phyloP scores from a whole-genome alignment of 1,139 yeast species.

The Debaryomyces subglobosus region DNA sequence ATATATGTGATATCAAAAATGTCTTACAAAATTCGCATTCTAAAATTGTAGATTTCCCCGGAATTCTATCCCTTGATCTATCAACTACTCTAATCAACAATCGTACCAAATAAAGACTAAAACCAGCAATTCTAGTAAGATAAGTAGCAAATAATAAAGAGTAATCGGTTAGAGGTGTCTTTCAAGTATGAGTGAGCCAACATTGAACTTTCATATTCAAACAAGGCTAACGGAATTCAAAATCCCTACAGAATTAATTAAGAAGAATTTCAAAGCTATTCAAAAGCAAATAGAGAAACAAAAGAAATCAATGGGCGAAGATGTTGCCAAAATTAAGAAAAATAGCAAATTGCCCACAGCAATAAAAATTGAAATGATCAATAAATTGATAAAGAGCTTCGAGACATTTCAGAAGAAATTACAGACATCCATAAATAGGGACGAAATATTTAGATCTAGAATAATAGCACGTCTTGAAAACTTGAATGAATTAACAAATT shows the following conservation, averaged over 20 bases:
- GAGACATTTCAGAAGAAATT: constrained; percentile 53
- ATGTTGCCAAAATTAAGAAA: constrained; percentile 37
- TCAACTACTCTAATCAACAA: background rate
- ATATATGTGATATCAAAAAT: background rate
- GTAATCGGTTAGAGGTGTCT: background rate
- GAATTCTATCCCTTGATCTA: background rate
- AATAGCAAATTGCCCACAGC: constrained; percentile 25
- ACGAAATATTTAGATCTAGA: constrained; percentile 53
- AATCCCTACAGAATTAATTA: constrained; percentile 63
- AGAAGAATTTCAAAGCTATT: constrained; percentile 57
- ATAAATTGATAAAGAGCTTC: constrained; percentile 47
- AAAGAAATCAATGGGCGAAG: constrained; percentile 44
- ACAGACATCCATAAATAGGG: constrained; percentile 41
- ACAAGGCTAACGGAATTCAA: constrained; percentile 56
- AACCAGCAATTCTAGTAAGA: background rate
- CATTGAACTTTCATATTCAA: constrained; percentile 45
- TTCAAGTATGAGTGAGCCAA: constrained; percentile 40
- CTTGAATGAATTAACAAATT: constrained; percentile 35
- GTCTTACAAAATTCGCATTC: background rate
- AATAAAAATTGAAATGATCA: constrained; percentile 32
- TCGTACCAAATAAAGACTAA: background rate
- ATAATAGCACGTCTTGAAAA: constrained; percentile 48
- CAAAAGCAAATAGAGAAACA: constrained; percentile 63
- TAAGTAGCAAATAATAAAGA: background rate
- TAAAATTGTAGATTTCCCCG: constrained; percentile 1